Conservation (phyloP, 371 early-diverging fungal genomes). For the Amoeboaphelidium protococcarum region DNA sequence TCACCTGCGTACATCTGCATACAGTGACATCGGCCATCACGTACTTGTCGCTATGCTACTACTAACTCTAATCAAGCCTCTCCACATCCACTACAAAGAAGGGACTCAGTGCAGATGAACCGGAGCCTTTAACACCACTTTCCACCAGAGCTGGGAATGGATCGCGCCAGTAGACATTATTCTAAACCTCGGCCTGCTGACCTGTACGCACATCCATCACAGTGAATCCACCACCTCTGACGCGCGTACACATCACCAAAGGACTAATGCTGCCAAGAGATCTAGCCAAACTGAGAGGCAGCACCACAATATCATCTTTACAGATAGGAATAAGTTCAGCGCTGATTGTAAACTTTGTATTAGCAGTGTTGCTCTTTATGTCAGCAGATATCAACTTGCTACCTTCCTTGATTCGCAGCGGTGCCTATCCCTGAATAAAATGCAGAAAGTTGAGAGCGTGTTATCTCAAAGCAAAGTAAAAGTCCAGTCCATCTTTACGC, state of each 20-base stretch:
- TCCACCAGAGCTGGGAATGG: slow-evolving; percentile 35
- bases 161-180: slow-evolving; percentile 46
- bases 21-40: background rate
- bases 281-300: slow-evolving; percentile 59
- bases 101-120: slow-evolving; percentile 45
- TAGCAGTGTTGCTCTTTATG: slow-evolving; percentile 69
- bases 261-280: slow-evolving; percentile 56
- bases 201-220: background rate
- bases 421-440: slow-evolving; percentile 67
- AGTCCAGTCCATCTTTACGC: slow-evolving; percentile 92
- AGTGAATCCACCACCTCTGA: slow-evolving; percentile 16
- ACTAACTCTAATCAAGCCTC: slow-evolving; percentile 31
- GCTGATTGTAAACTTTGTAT: slow-evolving; percentile 87
- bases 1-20: slow-evolving; percentile 12
- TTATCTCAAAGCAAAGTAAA: slow-evolving; percentile 69
- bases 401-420: slow-evolving; percentile 56
- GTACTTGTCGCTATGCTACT: slow-evolving; percentile 15
- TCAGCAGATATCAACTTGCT: slow-evolving; percentile 94
- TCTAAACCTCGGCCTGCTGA: slow-evolving; percentile 32
- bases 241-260: slow-evolving; percentile 49
- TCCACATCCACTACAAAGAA: slow-evolving; percentile 84
- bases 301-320: slow-evolving; percentile 85
- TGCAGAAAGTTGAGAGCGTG: slow-evolving; percentile 92
- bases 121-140: slow-evolving; percentile 11
- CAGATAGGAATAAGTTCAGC: slow-evolving; percentile 92